A percentile compares a stretch with the other conserved stretches of the same genome.
Conservation (phyloP, 2,329 filamentous ascomycete species). For the Keithomyces neogunnii region DNA sequence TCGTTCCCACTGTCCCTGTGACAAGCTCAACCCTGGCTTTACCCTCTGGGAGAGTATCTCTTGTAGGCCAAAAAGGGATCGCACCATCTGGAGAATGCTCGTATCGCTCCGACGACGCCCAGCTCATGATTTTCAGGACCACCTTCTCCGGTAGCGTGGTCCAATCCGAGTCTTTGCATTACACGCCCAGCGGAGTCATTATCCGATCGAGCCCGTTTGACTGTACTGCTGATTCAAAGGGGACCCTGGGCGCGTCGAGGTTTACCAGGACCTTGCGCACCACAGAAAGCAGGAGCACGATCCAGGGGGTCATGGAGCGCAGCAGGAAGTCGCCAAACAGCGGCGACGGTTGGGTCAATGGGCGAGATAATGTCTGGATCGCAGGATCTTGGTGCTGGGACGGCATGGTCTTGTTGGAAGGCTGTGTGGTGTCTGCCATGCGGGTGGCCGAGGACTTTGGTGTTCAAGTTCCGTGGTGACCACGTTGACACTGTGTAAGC, state of each 20-base stretch:
- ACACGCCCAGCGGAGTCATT: conserved; percentile 39
- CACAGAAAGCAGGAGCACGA: conserved; percentile 34
- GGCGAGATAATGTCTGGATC: conserved; percentile 44
- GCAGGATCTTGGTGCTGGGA: conserved; percentile 57
- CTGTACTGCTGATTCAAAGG: conserved; percentile 24
- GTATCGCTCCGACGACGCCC: conserved; percentile 19
- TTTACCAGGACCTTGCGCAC: conserved; percentile 47
- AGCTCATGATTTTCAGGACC: conserved; percentile 27
- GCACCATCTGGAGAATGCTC: conserved; percentile 13
- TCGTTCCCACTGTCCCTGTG: conserved; percentile 39
- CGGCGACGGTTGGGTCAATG: conserved; percentile 38
- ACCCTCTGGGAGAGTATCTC: conserved; percentile 4
- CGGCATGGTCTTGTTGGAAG: conserved; percentile 54
- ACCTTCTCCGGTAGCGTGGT: conserved; percentile 18
- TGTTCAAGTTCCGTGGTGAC: conserved; percentile 31
- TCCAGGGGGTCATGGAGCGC: conserved; percentile 35
- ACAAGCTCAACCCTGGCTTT: conserved; percentile 35
- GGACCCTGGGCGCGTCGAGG: conserved; percentile 33
- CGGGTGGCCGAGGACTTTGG: conserved; percentile 43
- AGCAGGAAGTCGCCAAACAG: background rate
- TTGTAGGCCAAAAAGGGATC: conserved; percentile 3
- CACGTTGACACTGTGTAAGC: no score
- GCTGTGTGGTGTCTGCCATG: conserved; percentile 51
- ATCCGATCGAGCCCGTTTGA: conserved; percentile 44
- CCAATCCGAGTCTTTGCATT: conserved; percentile 43